Evolutionary conservation across 2,329 filamentous ascomycete genomes (phyloP).

Genomic region (Diaporthe citriasiana): DNA sequence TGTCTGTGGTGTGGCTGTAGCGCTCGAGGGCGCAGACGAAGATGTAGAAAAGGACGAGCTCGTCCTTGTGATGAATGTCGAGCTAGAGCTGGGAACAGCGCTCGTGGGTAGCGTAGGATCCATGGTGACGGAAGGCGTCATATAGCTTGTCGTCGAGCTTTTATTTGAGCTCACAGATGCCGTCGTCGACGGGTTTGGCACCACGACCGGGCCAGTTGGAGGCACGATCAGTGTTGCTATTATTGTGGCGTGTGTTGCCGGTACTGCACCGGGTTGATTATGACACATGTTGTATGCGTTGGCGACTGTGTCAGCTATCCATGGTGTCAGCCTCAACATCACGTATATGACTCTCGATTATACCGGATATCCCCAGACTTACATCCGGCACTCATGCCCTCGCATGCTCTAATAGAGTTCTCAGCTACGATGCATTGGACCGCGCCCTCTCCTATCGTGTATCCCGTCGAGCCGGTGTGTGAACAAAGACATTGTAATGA

Average conservation of each 20-base stretch:
- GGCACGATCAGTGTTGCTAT: slow-evolving; percentile 67
- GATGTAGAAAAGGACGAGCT: slow-evolving; percentile 46
- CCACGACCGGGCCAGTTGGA: slow-evolving; percentile 53
- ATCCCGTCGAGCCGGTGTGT: slow-evolving; percentile 69
- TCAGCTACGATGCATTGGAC: slow-evolving; percentile 76
- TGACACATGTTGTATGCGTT: slow-evolving; percentile 72
- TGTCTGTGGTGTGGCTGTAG: slow-evolving; percentile 24
- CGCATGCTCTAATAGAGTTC: slow-evolving; percentile 65
- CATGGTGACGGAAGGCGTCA: slow-evolving; percentile 32
- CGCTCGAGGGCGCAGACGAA: neutral
- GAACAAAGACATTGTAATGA: slow-evolving; percentile 76
- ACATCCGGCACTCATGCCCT: slow-evolving; percentile 58
- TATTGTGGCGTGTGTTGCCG: slow-evolving; percentile 71
- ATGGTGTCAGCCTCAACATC: slow-evolving; percentile 42
- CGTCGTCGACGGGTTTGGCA: slow-evolving; percentile 45
- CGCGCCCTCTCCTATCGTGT: slow-evolving; percentile 80
- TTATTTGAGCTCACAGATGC: slow-evolving; percentile 39
- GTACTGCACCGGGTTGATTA: slow-evolving; percentile 62
- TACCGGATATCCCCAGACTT: slow-evolving; percentile 44
- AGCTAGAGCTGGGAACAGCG: slow-evolving; percentile 8
- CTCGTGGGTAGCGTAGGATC: slow-evolving; percentile 36
- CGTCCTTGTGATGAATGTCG: slow-evolving; percentile 84
- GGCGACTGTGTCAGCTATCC: slow-evolving; percentile 57
- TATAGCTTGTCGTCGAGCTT: slow-evolving; percentile 40
- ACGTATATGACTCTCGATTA: neutral